phyloP scores from a whole-genome alignment of 306 rosid genomes.

The Quillaja saponaria region DNA sequence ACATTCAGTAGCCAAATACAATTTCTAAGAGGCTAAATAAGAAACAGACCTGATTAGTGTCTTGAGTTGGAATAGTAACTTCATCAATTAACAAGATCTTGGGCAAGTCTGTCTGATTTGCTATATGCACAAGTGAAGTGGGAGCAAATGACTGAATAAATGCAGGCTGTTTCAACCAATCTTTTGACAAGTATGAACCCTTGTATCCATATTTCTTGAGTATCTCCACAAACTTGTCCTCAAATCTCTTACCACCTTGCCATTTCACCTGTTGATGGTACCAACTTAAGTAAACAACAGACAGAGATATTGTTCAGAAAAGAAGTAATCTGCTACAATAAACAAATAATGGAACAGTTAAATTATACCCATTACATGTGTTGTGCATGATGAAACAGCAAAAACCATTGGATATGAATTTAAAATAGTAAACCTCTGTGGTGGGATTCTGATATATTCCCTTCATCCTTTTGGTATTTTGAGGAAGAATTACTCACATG shows the following conservation, averaged over 20 bases:
- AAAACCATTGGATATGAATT: not conserved
- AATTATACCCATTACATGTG: too few species aligned
- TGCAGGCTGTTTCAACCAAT: conserved; percentile 84
- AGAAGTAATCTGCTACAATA: too few species aligned
- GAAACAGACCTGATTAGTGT: conserved; percentile 75
- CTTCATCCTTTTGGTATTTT: not conserved
- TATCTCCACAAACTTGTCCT: conserved; percentile 84
- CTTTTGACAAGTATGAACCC: conserved; percentile 79
- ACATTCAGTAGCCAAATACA: not conserved
- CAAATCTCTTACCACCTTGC: conserved; percentile 63
- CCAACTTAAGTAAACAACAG: conserved; percentile 33
- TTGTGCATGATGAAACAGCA: not conserved
- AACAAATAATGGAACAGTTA: too few species aligned
- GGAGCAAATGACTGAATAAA: conserved; percentile 95
- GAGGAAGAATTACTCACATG: conserved; percentile 61
- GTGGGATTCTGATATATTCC: not conserved
- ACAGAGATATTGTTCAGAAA: conserved; percentile 3
- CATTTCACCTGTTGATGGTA: conserved; percentile 72
- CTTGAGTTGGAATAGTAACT: conserved; percentile 60
- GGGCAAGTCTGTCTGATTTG: conserved; percentile 79
- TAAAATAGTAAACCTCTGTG: not conserved
- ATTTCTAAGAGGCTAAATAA: conserved; percentile 14
- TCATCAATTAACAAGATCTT: conserved; percentile 71
- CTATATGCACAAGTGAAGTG: conserved; percentile 64
- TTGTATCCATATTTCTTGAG: conserved; percentile 78